A percentile compares a stretch with the other conserved stretches of the same genome.
phyloP scores from a whole-genome alignment of 176 grass and related monocot genomes.

The Musa troglodytarum region DNA sequence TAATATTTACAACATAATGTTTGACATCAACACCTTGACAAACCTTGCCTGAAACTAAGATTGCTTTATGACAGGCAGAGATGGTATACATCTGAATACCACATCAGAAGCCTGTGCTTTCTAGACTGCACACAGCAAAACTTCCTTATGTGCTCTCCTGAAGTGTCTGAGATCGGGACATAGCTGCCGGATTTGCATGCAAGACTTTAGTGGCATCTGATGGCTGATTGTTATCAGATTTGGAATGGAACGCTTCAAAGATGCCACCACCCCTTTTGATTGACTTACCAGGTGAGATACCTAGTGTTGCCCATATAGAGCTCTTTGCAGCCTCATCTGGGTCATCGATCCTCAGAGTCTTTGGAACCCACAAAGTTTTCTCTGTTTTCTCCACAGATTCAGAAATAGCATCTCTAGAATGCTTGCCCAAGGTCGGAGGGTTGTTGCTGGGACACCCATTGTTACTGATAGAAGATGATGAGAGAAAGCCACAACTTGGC shows the following conservation, averaged over 20 bases:
- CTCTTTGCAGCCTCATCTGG: constrained; percentile 19
- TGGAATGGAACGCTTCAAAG: neutral
- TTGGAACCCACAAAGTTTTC: constrained; percentile 12
- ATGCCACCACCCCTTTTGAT: neutral
- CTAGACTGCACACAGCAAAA: neutral
- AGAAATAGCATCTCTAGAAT: constrained; percentile 8
- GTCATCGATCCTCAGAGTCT: constrained; percentile 15
- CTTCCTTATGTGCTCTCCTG: constrained; percentile 12
- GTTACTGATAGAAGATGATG: neutral
- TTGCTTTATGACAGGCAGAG: neutral
- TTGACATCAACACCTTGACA: neutral
- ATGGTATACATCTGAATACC: neutral
- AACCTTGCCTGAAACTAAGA: too few species aligned
- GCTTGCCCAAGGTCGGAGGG: constrained; percentile 8
- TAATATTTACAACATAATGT: neutral
- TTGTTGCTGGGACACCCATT: neutral
- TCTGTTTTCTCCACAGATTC: neutral
- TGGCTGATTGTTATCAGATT: neutral
- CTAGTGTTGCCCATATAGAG: constrained; percentile 17
- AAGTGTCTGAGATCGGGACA: constrained; percentile 8
- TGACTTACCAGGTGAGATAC: constrained; percentile 1
- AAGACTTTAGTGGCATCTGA: constrained; percentile 11
- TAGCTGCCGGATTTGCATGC: constrained; percentile 14
- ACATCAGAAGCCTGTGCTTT: neutral
- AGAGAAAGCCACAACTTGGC: neutral